A percentile compares a stretch with the other conserved stretches of the same genome.
phyloP scores from a whole-genome alignment of 2,329 filamentous ascomycete genomes.

The Trematosphaeria pertusa region DNA sequence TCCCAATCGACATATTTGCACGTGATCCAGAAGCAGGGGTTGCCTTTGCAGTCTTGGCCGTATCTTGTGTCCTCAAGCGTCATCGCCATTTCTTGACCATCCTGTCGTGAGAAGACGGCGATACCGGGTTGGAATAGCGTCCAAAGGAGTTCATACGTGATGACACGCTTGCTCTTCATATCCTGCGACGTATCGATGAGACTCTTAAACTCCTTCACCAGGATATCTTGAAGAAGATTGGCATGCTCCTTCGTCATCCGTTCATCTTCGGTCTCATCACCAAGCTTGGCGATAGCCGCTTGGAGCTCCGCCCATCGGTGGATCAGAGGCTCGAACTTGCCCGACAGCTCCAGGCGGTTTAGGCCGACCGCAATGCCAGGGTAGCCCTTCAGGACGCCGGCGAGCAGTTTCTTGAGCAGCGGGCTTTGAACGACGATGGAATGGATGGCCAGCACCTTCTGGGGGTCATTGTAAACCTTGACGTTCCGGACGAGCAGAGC shows the following conservation, averaged over 20 bases:
- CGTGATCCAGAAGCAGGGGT: conserved; percentile 47
- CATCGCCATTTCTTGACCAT: conserved; percentile 47
- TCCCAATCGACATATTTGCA: conserved; percentile 50
- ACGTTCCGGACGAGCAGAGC: conserved; percentile 56
- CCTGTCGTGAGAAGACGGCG: conserved; percentile 39
- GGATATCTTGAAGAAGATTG: conserved; percentile 45
- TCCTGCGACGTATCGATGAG: conserved; percentile 51
- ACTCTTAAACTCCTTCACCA: conserved; percentile 51
- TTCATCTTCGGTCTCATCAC: conserved; percentile 35
- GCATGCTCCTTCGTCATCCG: conserved; percentile 48
- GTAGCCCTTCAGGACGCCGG: conserved; percentile 64
- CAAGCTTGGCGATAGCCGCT: conserved; percentile 30
- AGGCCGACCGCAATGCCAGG: conserved; percentile 68
- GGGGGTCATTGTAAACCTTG: conserved; percentile 56
- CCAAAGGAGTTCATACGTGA: conserved; percentile 54
- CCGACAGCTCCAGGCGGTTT: conserved; percentile 66
- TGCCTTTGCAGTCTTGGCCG: conserved; percentile 40
- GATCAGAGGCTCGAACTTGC: conserved; percentile 69
- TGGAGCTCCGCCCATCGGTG: conserved; percentile 65
- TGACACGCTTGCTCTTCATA: conserved; percentile 48
- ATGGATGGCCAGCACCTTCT: conserved; percentile 67
- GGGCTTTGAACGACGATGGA: conserved; percentile 72
- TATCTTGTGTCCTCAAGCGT: conserved; percentile 39
- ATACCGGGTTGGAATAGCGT: conserved; percentile 51
- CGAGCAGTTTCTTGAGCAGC: conserved; percentile 64